Evolutionary conservation across 1,284 basidiomycete species (phyloP), one percentile per base, ranked within the genome.

Genomic region (Moesziomyces sp.): DNA sequence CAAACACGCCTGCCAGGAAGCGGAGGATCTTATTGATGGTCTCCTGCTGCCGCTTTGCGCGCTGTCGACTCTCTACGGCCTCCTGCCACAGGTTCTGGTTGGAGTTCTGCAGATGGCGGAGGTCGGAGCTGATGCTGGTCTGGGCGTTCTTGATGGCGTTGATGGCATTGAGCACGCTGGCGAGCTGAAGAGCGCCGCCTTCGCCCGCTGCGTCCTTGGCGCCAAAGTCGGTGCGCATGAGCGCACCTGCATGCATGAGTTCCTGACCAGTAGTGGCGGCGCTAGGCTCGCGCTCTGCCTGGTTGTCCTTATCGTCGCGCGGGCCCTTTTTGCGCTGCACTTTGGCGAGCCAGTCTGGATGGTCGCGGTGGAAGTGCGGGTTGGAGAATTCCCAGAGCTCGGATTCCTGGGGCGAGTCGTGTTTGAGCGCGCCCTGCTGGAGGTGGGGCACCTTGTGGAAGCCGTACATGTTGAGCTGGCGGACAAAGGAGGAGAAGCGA

Each of bases 361-460:
- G 93, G 35, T 90, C 93, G 21, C 93, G 90, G 77, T 91, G 89
- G 84, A 98, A 98, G 84, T 93, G 90, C 2, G 91, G 90, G 84
- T 97, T 94, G 69, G 91, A 90, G 84, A 97, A 98, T 84, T 97
- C 92, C 91, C 93, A 96, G 50, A 93, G 89, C 84, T 98, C 95
- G 53, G 89, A 91, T 66, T 93, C 92, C 49, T 77, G 76, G 3
- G 78, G 75, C 35, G 76, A 69, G 51, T 82, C 82, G 51, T 83
- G 74, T 63, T 86, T 86, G 72, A 98, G 88, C 35, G 94, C 94
- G 46, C 95, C 95, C 84, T 97, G 93, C 82, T 97, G 94, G 21
- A 98, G 89, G 84, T 97, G 94, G 0, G 94, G 83, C 16, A 84
- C 89, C 66, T 84, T 85, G 62, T 84, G 82, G 52, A 84, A 82